Evolutionary conservation across 768 basidiomycete species (phyloP).

Genomic region (button mushroom (Agaricus bisporus)): DNA sequence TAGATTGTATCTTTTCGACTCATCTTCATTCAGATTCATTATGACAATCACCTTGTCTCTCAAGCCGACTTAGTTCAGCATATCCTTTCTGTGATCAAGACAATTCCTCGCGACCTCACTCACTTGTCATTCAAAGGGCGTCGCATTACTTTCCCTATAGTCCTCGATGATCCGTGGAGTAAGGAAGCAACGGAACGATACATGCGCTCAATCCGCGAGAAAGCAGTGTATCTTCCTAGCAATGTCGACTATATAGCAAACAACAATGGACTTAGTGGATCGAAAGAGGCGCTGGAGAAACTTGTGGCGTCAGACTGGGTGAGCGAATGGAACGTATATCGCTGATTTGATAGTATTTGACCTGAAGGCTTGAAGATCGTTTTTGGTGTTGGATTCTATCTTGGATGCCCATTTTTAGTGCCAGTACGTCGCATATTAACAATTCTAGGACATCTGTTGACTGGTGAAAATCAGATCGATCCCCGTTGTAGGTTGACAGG

Average conservation of each 20-base stretch:
- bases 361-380: slow-evolving; percentile 36
- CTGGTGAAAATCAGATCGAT: slow-evolving; percentile 37
- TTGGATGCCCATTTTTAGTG: slow-evolving; percentile 58
- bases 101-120: slow-evolving; percentile 32
- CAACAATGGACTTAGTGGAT: slow-evolving; percentile 50
- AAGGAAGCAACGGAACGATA: slow-evolving; percentile 52
- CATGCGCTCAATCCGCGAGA: slow-evolving; percentile 45
- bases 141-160: slow-evolving; percentile 54
- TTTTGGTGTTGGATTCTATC: slow-evolving; percentile 57
- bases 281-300: slow-evolving; percentile 37
- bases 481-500: slow-evolving; percentile 53
- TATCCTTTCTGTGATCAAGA: slow-evolving; percentile 31
- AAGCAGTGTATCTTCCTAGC: slow-evolving; percentile 61
- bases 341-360: neutral
- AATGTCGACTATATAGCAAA: slow-evolving; percentile 62
- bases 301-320: slow-evolving; percentile 49
- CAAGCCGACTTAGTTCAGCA: slow-evolving; percentile 37
- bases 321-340: neutral
- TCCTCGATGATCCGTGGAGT: slow-evolving; percentile 54
- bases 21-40: slow-evolving; percentile 36
- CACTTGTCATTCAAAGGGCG: slow-evolving; percentile 44
- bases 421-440: slow-evolving; percentile 32
- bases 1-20: neutral
- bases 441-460: neutral
- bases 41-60: slow-evolving; percentile 33